Base-by-base conservation (phyloP, 257 asterid genomes). In the Gentiana macrophylla region DNA sequence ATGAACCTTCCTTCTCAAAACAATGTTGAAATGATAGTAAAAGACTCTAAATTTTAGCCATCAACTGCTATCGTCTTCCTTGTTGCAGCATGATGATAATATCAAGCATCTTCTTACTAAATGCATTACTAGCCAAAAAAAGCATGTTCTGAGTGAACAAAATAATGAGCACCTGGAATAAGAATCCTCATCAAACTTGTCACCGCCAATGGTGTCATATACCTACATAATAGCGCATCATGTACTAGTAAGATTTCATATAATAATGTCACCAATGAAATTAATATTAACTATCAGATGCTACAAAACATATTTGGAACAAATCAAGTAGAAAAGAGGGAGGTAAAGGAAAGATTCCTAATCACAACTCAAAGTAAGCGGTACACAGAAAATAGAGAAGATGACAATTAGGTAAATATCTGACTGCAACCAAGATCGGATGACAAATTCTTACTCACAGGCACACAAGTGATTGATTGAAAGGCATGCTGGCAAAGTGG, bases 401-500 rank as follows among this genome's bases (percentile, higher is more conserved):
- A 67, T 57, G 62, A 49, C 6, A 55, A 56, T 38, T 43, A 61
- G 45, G 44, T 32, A 13, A 57, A 65, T 9, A 38, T 35, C 46
- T 1, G 35, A 63, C 51, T 46, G 37, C 57, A 45, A 52, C n/a
- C 52, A 60, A 49, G 65, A 62, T 60, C 43, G 41, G 41, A 52
- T 33, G 51, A 49, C 37, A 43, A 60, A 49, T 7, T 52, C 24
- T 78, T 72, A 87, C 98, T 81, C 84, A 91, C 98, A 54, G 98
- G 98, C 69, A 91, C 97, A 77, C 98, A 91, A 51, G 98, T 91
- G 78, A 91, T 91, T 79, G 85, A 63, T 72, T 91, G 98, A 81
- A 87, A 87, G 72, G 83, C 98, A 72, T 79, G 80, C 89, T 87
- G 95, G 81, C 98, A 91, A 57, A 91, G 95, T 50, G 98, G 98